A percentile compares a stretch with the other conserved stretches of the same genome.
Evolutionary conservation across 2,329 filamentous ascomycete species (phyloP).

Genomic region (Metarhizium humberi): DNA sequence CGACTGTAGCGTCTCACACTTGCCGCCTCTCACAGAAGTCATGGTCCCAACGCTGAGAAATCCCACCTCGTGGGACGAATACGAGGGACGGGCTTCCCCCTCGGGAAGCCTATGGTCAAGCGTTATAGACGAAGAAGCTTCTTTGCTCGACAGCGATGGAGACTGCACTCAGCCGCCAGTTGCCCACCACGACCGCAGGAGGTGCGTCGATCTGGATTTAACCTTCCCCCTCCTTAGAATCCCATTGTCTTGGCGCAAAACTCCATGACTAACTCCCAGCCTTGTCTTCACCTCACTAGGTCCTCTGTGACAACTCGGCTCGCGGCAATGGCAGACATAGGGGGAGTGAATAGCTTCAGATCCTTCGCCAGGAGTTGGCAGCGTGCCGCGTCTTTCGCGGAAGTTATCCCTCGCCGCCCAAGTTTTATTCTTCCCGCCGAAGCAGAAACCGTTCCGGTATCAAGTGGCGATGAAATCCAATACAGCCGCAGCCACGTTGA

Average conservation of each 20-base stretch:
- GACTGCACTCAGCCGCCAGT: slow-evolving; percentile 18
- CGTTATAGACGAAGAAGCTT: slow-evolving; percentile 34
- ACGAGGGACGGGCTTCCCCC: slow-evolving; percentile 32
- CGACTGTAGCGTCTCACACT: neutral
- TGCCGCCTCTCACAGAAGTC: neutral
- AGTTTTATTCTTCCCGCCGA: slow-evolving; percentile 61
- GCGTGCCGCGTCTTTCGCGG: slow-evolving; percentile 77
- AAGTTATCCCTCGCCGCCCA: slow-evolving; percentile 72
- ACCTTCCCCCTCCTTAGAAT: neutral
- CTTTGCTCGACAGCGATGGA: slow-evolving; percentile 32
- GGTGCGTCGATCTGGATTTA: slow-evolving; percentile 12
- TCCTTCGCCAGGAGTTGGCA: slow-evolving; percentile 92
- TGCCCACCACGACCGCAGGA: slow-evolving; percentile 20
- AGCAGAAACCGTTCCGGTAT: slow-evolving; percentile 19
- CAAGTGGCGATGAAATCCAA: slow-evolving; percentile 22
- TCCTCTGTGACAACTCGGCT: slow-evolving; percentile 52
- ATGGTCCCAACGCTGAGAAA: slow-evolving; percentile 19
- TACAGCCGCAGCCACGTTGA: slow-evolving; percentile 34
- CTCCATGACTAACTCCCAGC: neutral
- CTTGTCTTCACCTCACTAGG: slow-evolving; percentile 21
- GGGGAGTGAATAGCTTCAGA: slow-evolving; percentile 87
- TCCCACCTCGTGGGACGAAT: slow-evolving; percentile 37
- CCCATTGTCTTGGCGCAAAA: neutral
- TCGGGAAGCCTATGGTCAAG: slow-evolving; percentile 33
- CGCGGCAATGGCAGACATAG: slow-evolving; percentile 57